phyloP scores from a whole-genome alignment of 805 yeast species.

The Ogataea allantospora region DNA sequence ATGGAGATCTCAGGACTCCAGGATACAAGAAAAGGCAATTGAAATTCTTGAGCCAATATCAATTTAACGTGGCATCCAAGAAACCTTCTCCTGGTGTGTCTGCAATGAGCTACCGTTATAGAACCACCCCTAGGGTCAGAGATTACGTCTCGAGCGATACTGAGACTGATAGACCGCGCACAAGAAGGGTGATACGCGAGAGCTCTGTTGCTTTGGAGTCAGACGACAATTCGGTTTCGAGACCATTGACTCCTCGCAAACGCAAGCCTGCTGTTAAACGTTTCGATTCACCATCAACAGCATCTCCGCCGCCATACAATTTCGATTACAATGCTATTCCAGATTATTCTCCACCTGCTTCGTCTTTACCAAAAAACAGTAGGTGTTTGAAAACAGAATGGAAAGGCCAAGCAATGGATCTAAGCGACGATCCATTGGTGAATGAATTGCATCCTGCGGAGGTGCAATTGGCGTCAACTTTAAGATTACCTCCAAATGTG shows the following conservation, averaged over 20 bases:
- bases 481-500: slow-evolving; percentile 83
- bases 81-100: slow-evolving; percentile 15
- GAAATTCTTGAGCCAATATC: slow-evolving; percentile 53
- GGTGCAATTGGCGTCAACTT: slow-evolving; percentile 76
- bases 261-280: slow-evolving; percentile 33
- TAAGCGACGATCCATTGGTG: slow-evolving; percentile 71
- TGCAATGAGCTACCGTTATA: slow-evolving; percentile 23
- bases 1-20: slow-evolving; percentile 41
- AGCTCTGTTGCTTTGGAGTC: slow-evolving; percentile 32
- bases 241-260: slow-evolving; percentile 38
- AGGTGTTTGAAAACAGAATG: slow-evolving; percentile 87
- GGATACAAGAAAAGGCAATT: slow-evolving; percentile 49
- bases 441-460: slow-evolving; percentile 88
- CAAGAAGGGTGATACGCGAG: slow-evolving; percentile 54
- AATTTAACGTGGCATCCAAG: slow-evolving; percentile 26
- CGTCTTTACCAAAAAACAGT: slow-evolving; percentile 64
- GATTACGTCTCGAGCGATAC: slow-evolving; percentile 32
- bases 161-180: slow-evolving; percentile 53
- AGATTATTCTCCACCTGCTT: slow-evolving; percentile 75
- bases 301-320: slow-evolving; percentile 48
- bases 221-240: slow-evolving; percentile 29
- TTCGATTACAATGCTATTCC: slow-evolving; percentile 69
- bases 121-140: slow-evolving; percentile 30
- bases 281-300: slow-evolving; percentile 24
- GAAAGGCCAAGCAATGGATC: slow-evolving; percentile 98